Base-by-base conservation (phyloP, 768 basidiomycete genomes). In the Dendrothele bispora region DNA sequence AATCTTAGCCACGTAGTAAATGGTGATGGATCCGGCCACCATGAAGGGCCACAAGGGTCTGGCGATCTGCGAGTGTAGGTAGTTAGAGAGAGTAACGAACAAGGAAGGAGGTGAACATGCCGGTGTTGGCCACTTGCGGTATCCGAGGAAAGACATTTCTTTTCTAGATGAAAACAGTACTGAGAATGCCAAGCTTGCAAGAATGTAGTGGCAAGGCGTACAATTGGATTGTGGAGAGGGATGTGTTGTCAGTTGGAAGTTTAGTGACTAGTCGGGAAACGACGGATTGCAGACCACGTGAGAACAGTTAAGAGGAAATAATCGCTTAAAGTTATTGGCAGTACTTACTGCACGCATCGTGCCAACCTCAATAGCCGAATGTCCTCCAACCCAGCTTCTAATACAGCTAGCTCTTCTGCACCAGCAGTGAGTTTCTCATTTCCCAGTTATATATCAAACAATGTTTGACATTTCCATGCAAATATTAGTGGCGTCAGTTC, bases 31-130 rank as follows among this genome's bases (percentile, higher is more conserved):
- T 6, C 79, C 78, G 26, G 89, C 84, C 29, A 76, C 73, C 57
- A 89, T 72, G 78, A 91, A 92, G 7, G 89, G 88, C 79, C 88
- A 91, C 69, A 91, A 61, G 28, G 90, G 87, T 72, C 75, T 82
- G 50, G 75, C 53, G 57, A 92, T 68, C 89, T 92, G 58, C 46
- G 36, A 49, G 26, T 15, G 40, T 41, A 26, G 20, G 41, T 18
- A 37, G 38, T 49, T 53, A 41, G 51, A 43, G 49, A 46, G 53
- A 51, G 57, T 46, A 26, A 4, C 18, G 28, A 4, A 36, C 12
- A 45, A n/a, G 49, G 29, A 55, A 38, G 29, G 32, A 43, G 34
- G 25, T n/a, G 54, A 50, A 80, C 83, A 67, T 71, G 75, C 87
- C 48, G 87, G 87, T 57, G 84, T 86, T 50, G 85, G 78, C 84